Conservation (phyloP, 83 land plant genomes). For the Larix sibirica region DNA sequence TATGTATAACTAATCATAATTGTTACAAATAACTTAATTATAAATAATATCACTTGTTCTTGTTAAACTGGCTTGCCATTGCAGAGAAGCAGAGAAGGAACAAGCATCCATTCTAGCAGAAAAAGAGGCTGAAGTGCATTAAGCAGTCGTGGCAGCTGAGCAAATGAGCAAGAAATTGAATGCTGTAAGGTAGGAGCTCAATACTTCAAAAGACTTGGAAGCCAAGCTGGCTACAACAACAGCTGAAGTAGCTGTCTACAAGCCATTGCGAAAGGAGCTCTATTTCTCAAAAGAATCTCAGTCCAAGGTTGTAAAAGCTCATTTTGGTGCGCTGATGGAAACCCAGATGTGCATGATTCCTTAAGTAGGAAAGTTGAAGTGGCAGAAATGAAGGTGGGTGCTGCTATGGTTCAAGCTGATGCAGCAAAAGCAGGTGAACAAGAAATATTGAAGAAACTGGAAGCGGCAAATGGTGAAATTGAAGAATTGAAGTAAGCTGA, state of each 20-base stretch:
- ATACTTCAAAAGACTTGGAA: constrained; percentile 19
- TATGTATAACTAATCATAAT: too few species aligned
- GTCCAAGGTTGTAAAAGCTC: constrained; percentile 15
- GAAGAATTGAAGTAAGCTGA: constrained; percentile 57
- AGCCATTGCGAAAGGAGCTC: constrained; percentile 32
- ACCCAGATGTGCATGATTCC: constrained; percentile 63
- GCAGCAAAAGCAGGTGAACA: constrained; percentile 84
- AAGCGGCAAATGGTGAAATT: constrained; percentile 52
- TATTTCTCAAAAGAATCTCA: constrained; percentile 19
- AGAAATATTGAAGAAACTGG: constrained; percentile 69
- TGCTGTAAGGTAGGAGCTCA: constrained; percentile 16
- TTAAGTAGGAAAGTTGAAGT: constrained; percentile 59
- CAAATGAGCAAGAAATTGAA: constrained; percentile 21
- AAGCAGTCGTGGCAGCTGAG: neutral
- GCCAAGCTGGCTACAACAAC: constrained; percentile 9
- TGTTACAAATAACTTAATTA: too few species aligned
- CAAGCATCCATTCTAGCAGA: constrained; percentile 38
- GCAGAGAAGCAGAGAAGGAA: constrained; percentile 49
- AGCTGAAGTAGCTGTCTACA: neutral
- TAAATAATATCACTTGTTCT: constrained; percentile 43
- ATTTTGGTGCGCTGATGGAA: constrained; percentile 18
- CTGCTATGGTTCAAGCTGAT: constrained; percentile 83
- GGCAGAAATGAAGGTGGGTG: constrained; percentile 79
- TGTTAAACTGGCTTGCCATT: constrained; percentile 56
- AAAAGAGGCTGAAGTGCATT: constrained; percentile 30